Evolutionary conservation across 2,329 filamentous ascomycete species (phyloP).

Genomic region (Iodosphaeria phyllophila): DNA sequence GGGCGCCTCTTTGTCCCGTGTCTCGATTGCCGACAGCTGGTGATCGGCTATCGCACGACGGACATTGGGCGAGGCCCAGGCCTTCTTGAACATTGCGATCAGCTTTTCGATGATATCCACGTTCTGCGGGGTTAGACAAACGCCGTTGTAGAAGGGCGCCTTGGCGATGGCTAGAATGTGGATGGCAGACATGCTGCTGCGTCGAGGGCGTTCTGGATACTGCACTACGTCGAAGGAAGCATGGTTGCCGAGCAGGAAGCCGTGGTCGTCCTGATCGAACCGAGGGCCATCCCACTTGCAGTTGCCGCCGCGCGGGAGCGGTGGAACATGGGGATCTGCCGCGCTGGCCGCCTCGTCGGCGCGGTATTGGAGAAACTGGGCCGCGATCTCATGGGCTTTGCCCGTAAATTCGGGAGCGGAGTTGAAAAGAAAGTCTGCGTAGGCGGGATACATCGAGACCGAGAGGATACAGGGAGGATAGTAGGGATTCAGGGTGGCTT

Average conservation of each 20-base stretch:
- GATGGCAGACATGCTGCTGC: slow-evolving; percentile 8
- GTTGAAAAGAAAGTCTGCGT: too few species aligned
- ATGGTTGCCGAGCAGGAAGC: slow-evolving; percentile 6
- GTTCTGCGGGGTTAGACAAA: slow-evolving; percentile 3
- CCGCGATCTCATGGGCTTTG: too few species aligned
- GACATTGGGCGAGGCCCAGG: slow-evolving; percentile 1
- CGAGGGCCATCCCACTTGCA: too few species aligned
- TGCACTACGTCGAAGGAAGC: slow-evolving; percentile 7
- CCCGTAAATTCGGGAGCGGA: too few species aligned
- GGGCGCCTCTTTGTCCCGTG: not conserved
- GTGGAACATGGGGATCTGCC: too few species aligned
- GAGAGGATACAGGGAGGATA: too few species aligned
- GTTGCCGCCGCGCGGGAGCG: too few species aligned
- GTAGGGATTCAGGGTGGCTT: too few species aligned
- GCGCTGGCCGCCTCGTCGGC: too few species aligned
- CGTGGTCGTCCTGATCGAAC: slow-evolving; percentile 2
- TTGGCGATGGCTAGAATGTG: slow-evolving; percentile 8
- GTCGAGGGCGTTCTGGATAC: slow-evolving; percentile 2
- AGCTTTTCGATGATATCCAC: slow-evolving; percentile 6
- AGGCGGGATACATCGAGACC: too few species aligned
- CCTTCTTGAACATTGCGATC: slow-evolving; percentile 3
- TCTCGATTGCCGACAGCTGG: slow-evolving; percentile 4
- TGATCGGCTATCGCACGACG: slow-evolving; percentile 3
- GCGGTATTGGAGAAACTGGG: too few species aligned
- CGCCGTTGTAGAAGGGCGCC: slow-evolving; percentile 7